These are phyloP conservation scores for Scutellaria baicalensis DNA, from an alignment of 257 asterid genomes.

Conservation along the genomic window DNA sequence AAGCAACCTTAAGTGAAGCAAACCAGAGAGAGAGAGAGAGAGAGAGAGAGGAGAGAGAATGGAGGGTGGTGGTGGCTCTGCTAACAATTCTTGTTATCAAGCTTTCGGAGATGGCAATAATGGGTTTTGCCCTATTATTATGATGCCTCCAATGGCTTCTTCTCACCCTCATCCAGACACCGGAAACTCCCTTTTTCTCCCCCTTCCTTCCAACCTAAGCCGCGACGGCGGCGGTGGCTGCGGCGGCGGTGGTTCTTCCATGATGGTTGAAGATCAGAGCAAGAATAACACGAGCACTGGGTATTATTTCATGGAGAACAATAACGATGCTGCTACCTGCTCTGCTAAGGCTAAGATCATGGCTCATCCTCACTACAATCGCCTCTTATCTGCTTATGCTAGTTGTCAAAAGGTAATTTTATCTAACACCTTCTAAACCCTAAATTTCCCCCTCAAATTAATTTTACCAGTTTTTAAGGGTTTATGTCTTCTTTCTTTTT, in stretches of 20 bases:
- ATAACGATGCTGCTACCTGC: slow-evolving; percentile 19
- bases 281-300: slow-evolving; percentile 32
- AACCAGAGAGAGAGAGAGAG: not conserved
- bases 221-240: slow-evolving; percentile 9
- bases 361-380: slow-evolving; percentile 88
- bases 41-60: slow-evolving; percentile 10
- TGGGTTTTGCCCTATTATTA: slow-evolving; percentile 48
- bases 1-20: not conserved
- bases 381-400: slow-evolving; percentile 74
- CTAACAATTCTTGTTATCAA: slow-evolving; percentile 37
- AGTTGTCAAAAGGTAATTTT: slow-evolving; percentile 93
- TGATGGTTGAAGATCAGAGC: slow-evolving; percentile 29
- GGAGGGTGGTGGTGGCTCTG: slow-evolving; percentile 42
- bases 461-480: too few species aligned
- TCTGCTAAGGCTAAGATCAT: slow-evolving; percentile 72
- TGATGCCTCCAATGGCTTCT: slow-evolving; percentile 45
- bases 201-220: slow-evolving; percentile 21
- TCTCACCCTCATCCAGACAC: not conserved
- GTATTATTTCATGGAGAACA: slow-evolving; percentile 52
- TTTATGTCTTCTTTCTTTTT: too few species aligned
- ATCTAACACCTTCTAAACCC: too few species aligned
- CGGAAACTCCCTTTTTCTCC: slow-evolving; percentile 28
- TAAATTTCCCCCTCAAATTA: not conserved
- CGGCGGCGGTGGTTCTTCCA: slow-evolving; percentile 15
- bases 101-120: slow-evolving; percentile 46